A percentile compares a stretch with the other conserved stretches of the same genome.
Evolutionary conservation across 2,329 filamentous ascomycete species (phyloP).

Genomic region (Ophiostoma ulmi): DNA sequence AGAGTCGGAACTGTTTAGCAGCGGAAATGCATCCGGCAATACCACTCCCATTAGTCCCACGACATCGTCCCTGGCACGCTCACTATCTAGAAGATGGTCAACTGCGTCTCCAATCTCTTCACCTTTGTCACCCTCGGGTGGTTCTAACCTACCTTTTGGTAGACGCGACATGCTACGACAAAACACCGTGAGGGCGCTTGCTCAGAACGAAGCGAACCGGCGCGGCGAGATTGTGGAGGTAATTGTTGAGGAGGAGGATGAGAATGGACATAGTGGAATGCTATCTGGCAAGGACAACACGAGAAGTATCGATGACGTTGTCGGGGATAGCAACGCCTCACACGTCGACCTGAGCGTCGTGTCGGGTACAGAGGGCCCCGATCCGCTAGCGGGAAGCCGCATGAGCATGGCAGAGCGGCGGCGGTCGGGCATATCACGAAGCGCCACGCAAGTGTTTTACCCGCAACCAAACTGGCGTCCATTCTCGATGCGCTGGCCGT

Average conservation of each 20-base stretch:
- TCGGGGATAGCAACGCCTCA: conserved; percentile 27
- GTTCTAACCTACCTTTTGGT: neutral
- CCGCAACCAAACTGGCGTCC: conserved; percentile 64
- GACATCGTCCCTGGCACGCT: conserved; percentile 20
- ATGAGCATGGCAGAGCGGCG: conserved; percentile 31
- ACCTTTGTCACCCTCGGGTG: neutral
- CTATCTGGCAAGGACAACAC: neutral
- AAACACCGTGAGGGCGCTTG: conserved; percentile 44
- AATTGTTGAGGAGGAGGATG: conserved; percentile 39
- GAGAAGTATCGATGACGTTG: neutral
- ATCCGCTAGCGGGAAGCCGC: neutral
- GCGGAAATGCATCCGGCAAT: neutral
- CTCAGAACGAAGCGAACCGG: conserved; percentile 55
- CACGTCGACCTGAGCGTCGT: conserved; percentile 50
- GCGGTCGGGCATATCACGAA: conserved; percentile 35
- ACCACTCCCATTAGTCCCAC: conserved; percentile 5
- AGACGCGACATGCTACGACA: neutral
- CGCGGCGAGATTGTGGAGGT: conserved; percentile 57
- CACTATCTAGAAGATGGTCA: conserved; percentile 24
- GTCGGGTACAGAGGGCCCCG: conserved; percentile 38
- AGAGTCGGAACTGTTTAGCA: conserved; percentile 45
- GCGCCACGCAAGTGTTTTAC: conserved; percentile 49
- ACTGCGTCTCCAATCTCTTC: conserved; percentile 7
- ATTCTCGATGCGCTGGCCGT: conserved; percentile 59
- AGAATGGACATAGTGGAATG: conserved; percentile 24